Base-by-base conservation (phyloP, 305 asterid genomes). In the Withania somnifera region DNA sequence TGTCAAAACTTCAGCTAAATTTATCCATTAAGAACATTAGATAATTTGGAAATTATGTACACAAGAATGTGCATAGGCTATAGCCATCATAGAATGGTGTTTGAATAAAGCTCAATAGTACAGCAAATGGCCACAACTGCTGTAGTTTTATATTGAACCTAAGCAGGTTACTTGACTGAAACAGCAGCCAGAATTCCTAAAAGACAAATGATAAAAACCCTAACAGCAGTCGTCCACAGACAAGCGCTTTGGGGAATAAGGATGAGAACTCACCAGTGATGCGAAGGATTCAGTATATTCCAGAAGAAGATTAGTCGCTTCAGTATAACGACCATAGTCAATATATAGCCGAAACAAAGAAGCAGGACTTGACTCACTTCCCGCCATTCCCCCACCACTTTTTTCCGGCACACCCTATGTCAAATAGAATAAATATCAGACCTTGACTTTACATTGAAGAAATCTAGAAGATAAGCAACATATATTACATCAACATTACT, bases 301-400 rank as follows among this genome's bases (percentile, higher is more conserved):
- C 24, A 91, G 87, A 84, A 95, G 90, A 85, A 95, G 84, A 89
- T 91, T 94, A 78, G 91, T 90, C 54, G 99, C 99, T 86, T 95
- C 99, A 24, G 91, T 83, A 79, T 88, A 89, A 85, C 99, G 96
- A 53, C 98, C 97, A 56, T 90, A 90, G 88, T 95, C 93, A 81
- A 93, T 92, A 87, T 91, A 94, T 79, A 95, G 85, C 63, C 94
- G 90, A 83, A 95, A 89, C 84, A 95, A 85, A 77, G 97, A 89
- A 84, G 98, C 97, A 47, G 99, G 97, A 85, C 82, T 89, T 15
- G 94, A 90, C 86, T 94, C 97, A 17, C 83, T 92, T 78, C 97
- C 99, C 42, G 84, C 77, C 99, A 95, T 94, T 86, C 99, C 99
- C 53, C 91, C 86, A 86, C 90, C 56, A 84, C 85, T 85, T 87